Conservation (phyloP, 78 protist species). For the Dictyostelium citrinum region DNA sequence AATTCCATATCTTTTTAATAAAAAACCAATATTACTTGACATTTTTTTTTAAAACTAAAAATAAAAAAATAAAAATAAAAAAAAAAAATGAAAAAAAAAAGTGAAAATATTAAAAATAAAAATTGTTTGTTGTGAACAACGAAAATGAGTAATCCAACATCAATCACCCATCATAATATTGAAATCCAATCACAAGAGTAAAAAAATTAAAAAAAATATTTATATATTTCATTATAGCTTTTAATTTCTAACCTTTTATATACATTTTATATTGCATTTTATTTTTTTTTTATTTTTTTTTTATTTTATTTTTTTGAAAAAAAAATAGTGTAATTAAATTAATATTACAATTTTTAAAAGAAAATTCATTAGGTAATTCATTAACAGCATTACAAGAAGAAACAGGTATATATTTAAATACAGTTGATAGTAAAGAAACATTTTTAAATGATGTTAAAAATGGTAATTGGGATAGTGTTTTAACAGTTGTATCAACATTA, state of each 20-base stretch:
- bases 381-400: slow-evolving; percentile 39
- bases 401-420: slow-evolving; percentile 77
- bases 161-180: not conserved
- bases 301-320: not conserved
- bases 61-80: not conserved
- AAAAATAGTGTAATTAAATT: slow-evolving; percentile 26
- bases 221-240: not conserved
- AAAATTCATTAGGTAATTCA: slow-evolving; percentile 35
- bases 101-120: not conserved
- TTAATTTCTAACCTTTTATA: no score
- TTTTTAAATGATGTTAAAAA: slow-evolving; percentile 63
- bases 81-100: not conserved
- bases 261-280: not conserved
- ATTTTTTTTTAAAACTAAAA: not conserved
- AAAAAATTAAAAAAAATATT: no score
- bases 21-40: not conserved
- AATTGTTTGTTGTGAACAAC: not conserved
- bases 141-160: not conserved
- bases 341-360: slow-evolving; percentile 55
- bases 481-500: slow-evolving; percentile 52
- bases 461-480: slow-evolving; percentile 91
- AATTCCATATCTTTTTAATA: slow-evolving; percentile 11
- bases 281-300: not conserved
- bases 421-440: slow-evolving; percentile 74
- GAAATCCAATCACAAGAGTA: slow-evolving; percentile 40